These are phyloP conservation scores for Clitopilus passeckerianus DNA, from an alignment of 768 basidiomycete genomes.

Conservation along the genomic window DNA sequence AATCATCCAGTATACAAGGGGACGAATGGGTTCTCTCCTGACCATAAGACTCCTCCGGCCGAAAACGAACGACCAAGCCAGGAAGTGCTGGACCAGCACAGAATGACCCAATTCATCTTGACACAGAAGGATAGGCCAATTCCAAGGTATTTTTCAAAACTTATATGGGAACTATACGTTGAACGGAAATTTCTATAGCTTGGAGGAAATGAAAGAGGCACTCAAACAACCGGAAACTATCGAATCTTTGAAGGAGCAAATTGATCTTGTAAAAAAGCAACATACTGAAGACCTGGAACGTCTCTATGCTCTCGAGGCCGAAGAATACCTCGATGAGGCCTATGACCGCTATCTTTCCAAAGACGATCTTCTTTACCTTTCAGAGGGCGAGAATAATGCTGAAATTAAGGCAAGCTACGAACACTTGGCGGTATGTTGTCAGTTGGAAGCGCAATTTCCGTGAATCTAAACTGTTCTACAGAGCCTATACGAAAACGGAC, in stretches of 20 bases:
- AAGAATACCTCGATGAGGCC: conserved; percentile 29
- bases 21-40: conserved; percentile 7
- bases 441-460: neutral
- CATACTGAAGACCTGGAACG: conserved; percentile 30
- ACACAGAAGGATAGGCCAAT: conserved; percentile 31
- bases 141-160: conserved; percentile 28
- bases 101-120: conserved; percentile 33
- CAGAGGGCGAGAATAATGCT: conserved; percentile 16
- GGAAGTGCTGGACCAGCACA: conserved; percentile 23
- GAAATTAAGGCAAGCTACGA: conserved; percentile 12
- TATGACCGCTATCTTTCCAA: conserved; percentile 25
- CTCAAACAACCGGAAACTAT: conserved; percentile 21
- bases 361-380: conserved; percentile 19
- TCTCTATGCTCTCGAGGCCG: conserved; percentile 29
- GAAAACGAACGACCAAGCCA: conserved; percentile 3
- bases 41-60: neutral
- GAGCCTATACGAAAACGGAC: conserved; percentile 19
- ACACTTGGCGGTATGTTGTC: conserved; percentile 15
- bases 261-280: conserved; percentile 21
- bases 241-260: conserved; percentile 18
- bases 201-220: conserved; percentile 16
- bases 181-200: conserved; percentile 12
- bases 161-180: neutral
- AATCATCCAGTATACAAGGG: conserved; percentile 4
- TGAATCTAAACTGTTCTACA: conserved; percentile 5